These are phyloP conservation scores for Botryotinia calthae DNA, from an alignment of 2,329 filamentous ascomycete species.

Conservation along the genomic window DNA sequence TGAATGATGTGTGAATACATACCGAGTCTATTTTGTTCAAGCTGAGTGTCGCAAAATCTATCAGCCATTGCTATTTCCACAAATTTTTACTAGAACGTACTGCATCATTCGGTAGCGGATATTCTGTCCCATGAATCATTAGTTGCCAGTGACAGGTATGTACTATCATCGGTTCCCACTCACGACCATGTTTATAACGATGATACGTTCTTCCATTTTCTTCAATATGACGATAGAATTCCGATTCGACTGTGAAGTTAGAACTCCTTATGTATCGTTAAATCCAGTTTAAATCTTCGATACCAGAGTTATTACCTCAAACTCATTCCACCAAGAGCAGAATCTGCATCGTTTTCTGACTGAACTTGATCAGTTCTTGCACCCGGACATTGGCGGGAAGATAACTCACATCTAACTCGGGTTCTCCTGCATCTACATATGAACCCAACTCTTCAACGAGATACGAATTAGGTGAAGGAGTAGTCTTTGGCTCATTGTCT, in stretches of 20 bases:
- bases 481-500: not conserved
- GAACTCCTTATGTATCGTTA: constrained; percentile 10
- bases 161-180: not conserved
- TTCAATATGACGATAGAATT: constrained; percentile 12
- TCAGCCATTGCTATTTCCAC: not conserved
- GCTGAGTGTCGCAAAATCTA: not conserved
- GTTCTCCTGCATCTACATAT: constrained; percentile 4
- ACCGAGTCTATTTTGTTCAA: constrained; percentile 16
- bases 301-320: not conserved
- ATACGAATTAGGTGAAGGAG: not conserved
- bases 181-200: constrained; percentile 16
- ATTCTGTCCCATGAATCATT: constrained; percentile 8
- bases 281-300: not conserved
- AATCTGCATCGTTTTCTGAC: not conserved
- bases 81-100: not conserved
- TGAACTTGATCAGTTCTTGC: not conserved
- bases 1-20: not conserved
- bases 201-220: constrained; percentile 21
- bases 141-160: not conserved
- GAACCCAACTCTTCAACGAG: constrained; percentile 2
- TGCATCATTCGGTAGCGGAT: constrained; percentile 16
- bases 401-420: constrained; percentile 4
- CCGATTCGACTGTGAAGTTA: constrained; percentile 8
- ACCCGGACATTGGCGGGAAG: no score
- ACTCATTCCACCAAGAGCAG: constrained; percentile 15